Evolutionary conservation across 352 stramenopile species (phyloP).

Genomic region (Globisporangium parvum): DNA sequence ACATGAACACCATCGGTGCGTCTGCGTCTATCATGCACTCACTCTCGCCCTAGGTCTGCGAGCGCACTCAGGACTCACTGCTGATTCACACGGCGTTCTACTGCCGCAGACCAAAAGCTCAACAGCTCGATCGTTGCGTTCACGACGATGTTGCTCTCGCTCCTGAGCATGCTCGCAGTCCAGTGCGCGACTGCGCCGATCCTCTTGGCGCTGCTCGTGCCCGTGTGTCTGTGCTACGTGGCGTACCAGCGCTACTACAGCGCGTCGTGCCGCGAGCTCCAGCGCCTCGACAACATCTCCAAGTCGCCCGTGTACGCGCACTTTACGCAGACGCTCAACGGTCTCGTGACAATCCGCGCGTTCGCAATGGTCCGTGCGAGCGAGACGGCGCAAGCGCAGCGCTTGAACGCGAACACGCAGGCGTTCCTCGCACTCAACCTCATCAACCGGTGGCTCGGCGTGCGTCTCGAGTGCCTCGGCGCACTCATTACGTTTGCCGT

Average conservation of each 20-base stretch:
- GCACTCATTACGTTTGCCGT: constrained; percentile 88
- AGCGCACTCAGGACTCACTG: neutral
- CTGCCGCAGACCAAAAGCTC: constrained; percentile 50
- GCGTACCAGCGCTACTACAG: constrained; percentile 62
- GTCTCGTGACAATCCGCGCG: constrained; percentile 59
- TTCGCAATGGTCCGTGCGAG: constrained; percentile 53
- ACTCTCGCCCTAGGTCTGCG: neutral
- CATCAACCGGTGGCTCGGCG: constrained; percentile 94
- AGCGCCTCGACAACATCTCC: constrained; percentile 55
- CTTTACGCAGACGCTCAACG: constrained; percentile 87
- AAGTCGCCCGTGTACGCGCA: constrained; percentile 89
- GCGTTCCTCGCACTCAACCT: constrained; percentile 90
- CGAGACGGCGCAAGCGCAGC: constrained; percentile 22
- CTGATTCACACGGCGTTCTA: neutral
- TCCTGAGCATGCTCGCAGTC: constrained; percentile 49
- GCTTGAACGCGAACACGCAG: constrained; percentile 63
- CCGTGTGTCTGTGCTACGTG: constrained; percentile 60
- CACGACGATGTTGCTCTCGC: constrained; percentile 35
- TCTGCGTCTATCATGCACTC: neutral
- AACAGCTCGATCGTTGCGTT: constrained; percentile 39
- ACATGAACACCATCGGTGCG: constrained; percentile 60
- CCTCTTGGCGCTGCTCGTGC: constrained; percentile 47
- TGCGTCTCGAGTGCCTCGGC: constrained; percentile 87
- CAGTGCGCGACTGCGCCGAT: constrained; percentile 37
- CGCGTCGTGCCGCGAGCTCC: constrained; percentile 59